Percentiles rank a stretch among this genome's conserved stretches.
These are phyloP conservation scores for Fulvia fulva DNA, from an alignment of 2,329 filamentous ascomycete genomes.

Conservation along the genomic window DNA sequence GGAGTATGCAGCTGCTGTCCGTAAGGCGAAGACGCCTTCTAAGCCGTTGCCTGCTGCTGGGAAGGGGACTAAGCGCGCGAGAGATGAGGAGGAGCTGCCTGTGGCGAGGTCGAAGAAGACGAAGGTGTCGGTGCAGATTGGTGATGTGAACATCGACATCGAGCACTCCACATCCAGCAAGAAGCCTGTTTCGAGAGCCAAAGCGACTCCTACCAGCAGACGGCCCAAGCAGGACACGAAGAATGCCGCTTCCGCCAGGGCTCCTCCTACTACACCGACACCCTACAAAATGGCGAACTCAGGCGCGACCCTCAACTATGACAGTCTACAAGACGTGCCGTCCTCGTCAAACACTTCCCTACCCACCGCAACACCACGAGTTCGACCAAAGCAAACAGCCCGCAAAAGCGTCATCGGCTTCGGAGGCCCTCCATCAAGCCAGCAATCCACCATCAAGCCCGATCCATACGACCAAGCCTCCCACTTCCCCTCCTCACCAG, in stretches of 20 bases:
- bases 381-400: constrained; percentile 6
- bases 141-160: constrained; percentile 25
- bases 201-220: constrained; percentile 11
- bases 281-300: not conserved
- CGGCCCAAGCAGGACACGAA: not conserved
- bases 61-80: constrained; percentile 23
- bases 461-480: not conserved
- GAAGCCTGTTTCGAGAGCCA: not conserved
- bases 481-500: constrained; percentile 7
- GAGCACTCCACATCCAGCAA: constrained; percentile 16
- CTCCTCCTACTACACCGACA: not conserved
- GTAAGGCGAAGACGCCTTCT: constrained; percentile 39
- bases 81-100: constrained; percentile 15
- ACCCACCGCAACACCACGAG: not conserved
- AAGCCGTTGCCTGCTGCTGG: not conserved
- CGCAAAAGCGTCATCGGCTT: constrained; percentile 6
- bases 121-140: constrained; percentile 26
- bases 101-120: constrained; percentile 21
- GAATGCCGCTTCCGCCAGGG: not conserved
- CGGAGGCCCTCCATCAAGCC: not conserved
- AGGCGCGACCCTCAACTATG: not conserved
- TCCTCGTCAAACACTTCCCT: not conserved
- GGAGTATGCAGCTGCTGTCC: constrained; percentile 51
- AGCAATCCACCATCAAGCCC: not conserved
- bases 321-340: not conserved